Evolutionary conservation across 1,284 basidiomycete species (phyloP), one percentile per base, ranked within the genome.

Genomic region (Ustilago bromivora): DNA sequence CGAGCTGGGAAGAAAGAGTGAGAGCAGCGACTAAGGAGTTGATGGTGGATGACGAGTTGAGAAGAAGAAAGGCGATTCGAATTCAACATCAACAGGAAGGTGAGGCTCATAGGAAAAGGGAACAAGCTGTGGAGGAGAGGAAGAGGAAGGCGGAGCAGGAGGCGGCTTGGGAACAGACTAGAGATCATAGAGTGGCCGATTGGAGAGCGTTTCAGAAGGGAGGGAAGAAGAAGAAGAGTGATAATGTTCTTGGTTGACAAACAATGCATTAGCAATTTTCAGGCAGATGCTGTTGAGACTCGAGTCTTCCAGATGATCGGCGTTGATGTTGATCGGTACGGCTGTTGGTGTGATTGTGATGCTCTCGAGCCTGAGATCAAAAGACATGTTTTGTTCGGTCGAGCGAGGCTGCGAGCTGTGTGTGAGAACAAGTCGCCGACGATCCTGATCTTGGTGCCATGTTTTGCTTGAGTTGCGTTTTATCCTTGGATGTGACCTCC

Each of bases 41-140:
- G 23, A 83, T 90, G 73, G 86, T 90, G n/a, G 89, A 90, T 71
- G 89, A 90, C 56, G 89, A 89, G 80, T 79, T 90, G 35, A 84
- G 88, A n/a, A 81, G 87, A 66, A 71, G 88, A 19, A 82, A 81
- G 57, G 87, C 86, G 23, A 86, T 85, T 67, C 88, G 86, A 65
- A 83, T 89, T 57, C 87, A 89, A 51, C 88, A 89, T 78, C 88
- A 88, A 15, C 89, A 89, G 57, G 89, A 90, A 77, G 89, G 88
- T 11, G 89, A 89, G 17, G 89, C 89, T 71, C 88, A 88, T 60
- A 86, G 87, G 28, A 87, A 87, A 55, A 84, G 87, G 47, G 88
- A 88, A 46, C 88, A 87, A 43, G 89, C 89, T 19, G 83, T 88
- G 10, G 77, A 82, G 71, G 84, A 86, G 36, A 61, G 79, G 36